Percentiles rank a stretch among this genome's conserved stretches.
phyloP scores from a whole-genome alignment of 495 filamentous ascomycete genomes.

The Paragyromitra xinjiangensis region DNA sequence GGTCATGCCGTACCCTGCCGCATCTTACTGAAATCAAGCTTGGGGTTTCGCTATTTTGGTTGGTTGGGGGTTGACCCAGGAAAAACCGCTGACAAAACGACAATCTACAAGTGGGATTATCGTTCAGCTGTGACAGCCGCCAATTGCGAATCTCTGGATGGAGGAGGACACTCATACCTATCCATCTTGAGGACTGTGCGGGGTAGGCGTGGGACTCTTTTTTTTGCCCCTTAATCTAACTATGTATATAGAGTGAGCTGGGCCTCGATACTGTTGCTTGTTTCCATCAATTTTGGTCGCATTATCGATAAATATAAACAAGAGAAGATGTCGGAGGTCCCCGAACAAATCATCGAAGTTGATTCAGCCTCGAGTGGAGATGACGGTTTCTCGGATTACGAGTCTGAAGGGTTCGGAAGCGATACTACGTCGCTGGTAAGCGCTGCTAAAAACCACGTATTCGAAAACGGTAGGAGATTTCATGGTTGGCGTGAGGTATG shows the following conservation, averaged over 20 bases:
- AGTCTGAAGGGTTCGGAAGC: constrained; percentile 6
- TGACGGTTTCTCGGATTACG: constrained; percentile 1
- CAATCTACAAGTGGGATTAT: too few relatives aligned
- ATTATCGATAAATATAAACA: not conserved
- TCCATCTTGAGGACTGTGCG: not conserved
- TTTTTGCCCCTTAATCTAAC: not conserved
- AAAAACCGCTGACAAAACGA: too few relatives aligned
- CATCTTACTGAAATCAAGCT: too few relatives aligned
- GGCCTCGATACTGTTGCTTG: not conserved
- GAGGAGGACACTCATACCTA: not conserved
- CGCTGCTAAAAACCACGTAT: constrained; percentile 17
- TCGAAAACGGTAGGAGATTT: constrained; percentile 26
- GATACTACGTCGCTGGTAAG: constrained; percentile 38
- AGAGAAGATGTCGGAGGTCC: constrained; percentile 1
- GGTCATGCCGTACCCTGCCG: too few relatives aligned
- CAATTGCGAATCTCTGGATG: too few relatives aligned
- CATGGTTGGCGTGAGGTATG: constrained; percentile 38
- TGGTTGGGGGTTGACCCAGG: too few relatives aligned
- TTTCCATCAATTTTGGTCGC: not conserved
- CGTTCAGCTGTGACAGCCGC: too few relatives aligned
- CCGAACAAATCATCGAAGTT: constrained; percentile 17
- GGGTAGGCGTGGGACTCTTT: not conserved
- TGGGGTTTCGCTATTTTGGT: too few relatives aligned
- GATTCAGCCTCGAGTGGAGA: not conserved
- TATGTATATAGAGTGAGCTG: not conserved